A percentile compares a stretch with the other conserved stretches of the same genome.
These are phyloP conservation scores for Halophytophthora polymorphica DNA, from an alignment of 352 stramenopile species.

Conservation along the genomic window DNA sequence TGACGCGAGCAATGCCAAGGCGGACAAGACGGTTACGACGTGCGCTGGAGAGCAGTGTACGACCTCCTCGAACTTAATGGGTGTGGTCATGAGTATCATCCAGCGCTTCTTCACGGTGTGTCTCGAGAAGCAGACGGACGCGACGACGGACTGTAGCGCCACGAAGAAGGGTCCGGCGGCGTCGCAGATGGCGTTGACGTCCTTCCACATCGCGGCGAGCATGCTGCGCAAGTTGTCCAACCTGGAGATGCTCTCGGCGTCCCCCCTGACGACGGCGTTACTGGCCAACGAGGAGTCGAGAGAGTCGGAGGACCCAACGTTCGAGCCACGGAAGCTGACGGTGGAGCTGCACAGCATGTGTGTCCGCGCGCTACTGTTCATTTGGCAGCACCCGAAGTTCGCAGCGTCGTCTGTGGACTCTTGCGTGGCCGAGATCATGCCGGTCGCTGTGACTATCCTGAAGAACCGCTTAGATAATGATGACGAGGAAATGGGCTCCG, in stretches of 20 bases:
- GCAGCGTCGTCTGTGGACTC: slow-evolving; percentile 37
- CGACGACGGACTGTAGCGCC: neutral
- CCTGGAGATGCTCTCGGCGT: slow-evolving; percentile 57
- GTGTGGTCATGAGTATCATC: slow-evolving; percentile 53
- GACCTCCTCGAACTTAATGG: slow-evolving; percentile 41
- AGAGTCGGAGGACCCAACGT: slow-evolving; percentile 23
- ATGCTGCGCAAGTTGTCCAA: slow-evolving; percentile 67
- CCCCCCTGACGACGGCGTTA: slow-evolving; percentile 61
- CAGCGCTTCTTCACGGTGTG: slow-evolving; percentile 33
- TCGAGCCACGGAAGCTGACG: slow-evolving; percentile 52
- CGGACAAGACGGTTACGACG: slow-evolving; percentile 21
- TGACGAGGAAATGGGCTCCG: slow-evolving; percentile 18
- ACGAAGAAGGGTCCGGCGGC: slow-evolving; percentile 2
- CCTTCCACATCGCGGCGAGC: slow-evolving; percentile 61
- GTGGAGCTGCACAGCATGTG: slow-evolving; percentile 65
- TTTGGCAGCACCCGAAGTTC: slow-evolving; percentile 65
- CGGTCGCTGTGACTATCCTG: slow-evolving; percentile 67
- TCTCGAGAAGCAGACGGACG: slow-evolving; percentile 17
- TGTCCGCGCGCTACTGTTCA: slow-evolving; percentile 42
- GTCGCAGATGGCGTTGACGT: slow-evolving; percentile 62
- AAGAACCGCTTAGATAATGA: slow-evolving; percentile 68
- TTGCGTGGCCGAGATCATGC: slow-evolving; percentile 60
- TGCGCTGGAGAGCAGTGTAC: slow-evolving; percentile 29
- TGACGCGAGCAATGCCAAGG: slow-evolving; percentile 5
- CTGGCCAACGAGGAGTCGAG: slow-evolving; percentile 47